Conservation (phyloP, 192 early-diverging fungal genomes). For the Backusella luteola region DNA sequence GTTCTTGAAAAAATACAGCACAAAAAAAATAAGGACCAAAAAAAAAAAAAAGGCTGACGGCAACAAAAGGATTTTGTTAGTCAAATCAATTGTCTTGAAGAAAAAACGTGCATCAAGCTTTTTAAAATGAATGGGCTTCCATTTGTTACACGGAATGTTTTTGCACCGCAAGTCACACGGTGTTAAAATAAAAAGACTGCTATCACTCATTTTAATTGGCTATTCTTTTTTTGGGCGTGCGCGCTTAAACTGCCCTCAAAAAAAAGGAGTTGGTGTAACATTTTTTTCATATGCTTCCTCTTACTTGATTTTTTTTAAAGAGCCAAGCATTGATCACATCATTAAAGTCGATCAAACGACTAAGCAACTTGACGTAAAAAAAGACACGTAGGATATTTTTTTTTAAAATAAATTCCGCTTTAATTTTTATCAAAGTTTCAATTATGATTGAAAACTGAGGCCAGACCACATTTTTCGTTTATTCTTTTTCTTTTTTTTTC, state of each 20-base stretch:
- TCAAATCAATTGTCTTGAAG: slow-evolving; percentile 21
- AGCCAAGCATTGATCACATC: background rate
- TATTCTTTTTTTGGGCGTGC: background rate
- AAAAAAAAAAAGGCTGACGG: slow-evolving; percentile 3
- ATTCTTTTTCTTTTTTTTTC: background rate
- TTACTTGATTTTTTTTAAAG: background rate
- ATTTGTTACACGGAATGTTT: slow-evolving; percentile 9
- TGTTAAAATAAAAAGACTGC: background rate
- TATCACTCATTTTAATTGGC: background rate
- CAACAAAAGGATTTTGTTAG: background rate
- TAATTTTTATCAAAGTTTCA: background rate
- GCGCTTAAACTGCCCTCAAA: background rate
- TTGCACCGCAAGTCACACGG: background rate
- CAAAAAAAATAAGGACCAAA: background rate
- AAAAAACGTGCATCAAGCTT: slow-evolving; percentile 11
- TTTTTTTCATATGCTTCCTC: background rate
- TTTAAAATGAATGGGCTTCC: slow-evolving; percentile 1
- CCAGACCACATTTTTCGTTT: background rate
- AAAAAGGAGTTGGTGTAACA: background rate
- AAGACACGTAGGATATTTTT: background rate
- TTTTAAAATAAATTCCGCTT: slow-evolving; percentile 4
- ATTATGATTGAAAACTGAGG: background rate
- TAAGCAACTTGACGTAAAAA: background rate
- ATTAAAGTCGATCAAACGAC: background rate
- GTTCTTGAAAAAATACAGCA: background rate